Percentiles rank a stretch among this genome's conserved stretches.
Conservation (phyloP, 768 basidiomycete species). For the Agaricus subrufescens region DNA sequence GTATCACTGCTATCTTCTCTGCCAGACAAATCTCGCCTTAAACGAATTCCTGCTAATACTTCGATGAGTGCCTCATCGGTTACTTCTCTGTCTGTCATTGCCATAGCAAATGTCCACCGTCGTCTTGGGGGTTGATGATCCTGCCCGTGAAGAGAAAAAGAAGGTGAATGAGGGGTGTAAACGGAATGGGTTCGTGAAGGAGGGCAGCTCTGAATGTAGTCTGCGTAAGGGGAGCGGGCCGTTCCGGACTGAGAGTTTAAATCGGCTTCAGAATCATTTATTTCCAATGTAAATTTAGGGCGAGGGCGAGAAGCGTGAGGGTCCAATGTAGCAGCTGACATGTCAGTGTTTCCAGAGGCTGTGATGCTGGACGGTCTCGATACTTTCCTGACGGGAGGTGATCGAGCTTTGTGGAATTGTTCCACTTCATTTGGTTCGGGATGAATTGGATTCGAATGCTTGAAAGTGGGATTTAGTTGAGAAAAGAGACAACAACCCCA, state of each 20-base stretch:
- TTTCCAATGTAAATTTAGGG: constrained; percentile 7
- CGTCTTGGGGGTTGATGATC: constrained; percentile 1
- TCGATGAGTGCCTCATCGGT: constrained; percentile 47
- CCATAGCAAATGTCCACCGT: constrained; percentile 40
- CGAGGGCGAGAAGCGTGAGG: neutral
- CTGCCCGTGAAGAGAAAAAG: constrained; percentile 2
- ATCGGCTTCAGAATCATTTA: constrained; percentile 5
- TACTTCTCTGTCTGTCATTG: constrained; percentile 44
- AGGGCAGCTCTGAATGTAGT: constrained; percentile 4
- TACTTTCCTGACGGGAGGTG: neutral
- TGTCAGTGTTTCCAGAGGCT: neutral
- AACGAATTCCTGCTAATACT: constrained; percentile 40
- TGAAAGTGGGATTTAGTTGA: neutral
- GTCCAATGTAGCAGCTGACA: constrained; percentile 1
- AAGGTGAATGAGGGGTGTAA: constrained; percentile 1
- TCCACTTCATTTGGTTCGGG: too few relatives aligned
- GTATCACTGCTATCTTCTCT: constrained; percentile 13
- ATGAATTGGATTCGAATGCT: too few relatives aligned
- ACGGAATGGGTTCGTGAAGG: constrained; percentile 1
- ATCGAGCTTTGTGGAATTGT: neutral
- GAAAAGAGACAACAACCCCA: neutral
- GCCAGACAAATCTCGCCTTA: constrained; percentile 11
- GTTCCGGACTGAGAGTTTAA: neutral
- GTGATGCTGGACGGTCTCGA: neutral
- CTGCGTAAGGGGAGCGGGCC: neutral